Conservation (phyloP, 1,284 basidiomycete genomes). For the Microbotryum saponariae region DNA sequence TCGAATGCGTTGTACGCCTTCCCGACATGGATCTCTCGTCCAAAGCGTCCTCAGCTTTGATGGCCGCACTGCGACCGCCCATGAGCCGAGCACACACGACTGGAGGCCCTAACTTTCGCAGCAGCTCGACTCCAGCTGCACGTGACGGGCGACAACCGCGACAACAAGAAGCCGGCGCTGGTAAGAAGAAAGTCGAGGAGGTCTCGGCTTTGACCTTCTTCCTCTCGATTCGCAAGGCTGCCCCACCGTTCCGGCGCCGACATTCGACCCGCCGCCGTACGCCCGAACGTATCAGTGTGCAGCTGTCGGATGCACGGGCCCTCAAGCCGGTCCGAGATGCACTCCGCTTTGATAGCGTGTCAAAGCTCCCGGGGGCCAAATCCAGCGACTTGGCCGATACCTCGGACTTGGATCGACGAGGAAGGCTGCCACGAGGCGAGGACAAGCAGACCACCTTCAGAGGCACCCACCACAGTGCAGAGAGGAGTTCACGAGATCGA, state of each 20-base stretch:
- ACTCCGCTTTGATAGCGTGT: conserved; percentile 4
- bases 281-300: conserved; percentile 12
- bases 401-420: no score
- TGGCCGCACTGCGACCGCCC: conserved; percentile 16
- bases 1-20: conserved; percentile 22
- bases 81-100: conserved; percentile 9
- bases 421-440: no score
- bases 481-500: no score
- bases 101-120: not conserved
- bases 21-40: conserved; percentile 4
- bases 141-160: not conserved
- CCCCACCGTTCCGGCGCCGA: not conserved
- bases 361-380: no score
- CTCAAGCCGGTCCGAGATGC: conserved; percentile 21
- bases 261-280: not conserved
- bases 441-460: no score
- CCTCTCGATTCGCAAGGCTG: conserved; percentile 22
- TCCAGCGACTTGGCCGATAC: no score
- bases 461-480: no score
- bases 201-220: conserved; percentile 25
- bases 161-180: not conserved
- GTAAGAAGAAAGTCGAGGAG: conserved; percentile 7
- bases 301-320: conserved; percentile 27
- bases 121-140: conserved; percentile 11
- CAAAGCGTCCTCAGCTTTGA: conserved; percentile 24